Percentiles rank a stretch among this genome's conserved stretches.
phyloP scores from a whole-genome alignment of 2,329 filamentous ascomycete genomes.

The Aspergillus sp. region DNA sequence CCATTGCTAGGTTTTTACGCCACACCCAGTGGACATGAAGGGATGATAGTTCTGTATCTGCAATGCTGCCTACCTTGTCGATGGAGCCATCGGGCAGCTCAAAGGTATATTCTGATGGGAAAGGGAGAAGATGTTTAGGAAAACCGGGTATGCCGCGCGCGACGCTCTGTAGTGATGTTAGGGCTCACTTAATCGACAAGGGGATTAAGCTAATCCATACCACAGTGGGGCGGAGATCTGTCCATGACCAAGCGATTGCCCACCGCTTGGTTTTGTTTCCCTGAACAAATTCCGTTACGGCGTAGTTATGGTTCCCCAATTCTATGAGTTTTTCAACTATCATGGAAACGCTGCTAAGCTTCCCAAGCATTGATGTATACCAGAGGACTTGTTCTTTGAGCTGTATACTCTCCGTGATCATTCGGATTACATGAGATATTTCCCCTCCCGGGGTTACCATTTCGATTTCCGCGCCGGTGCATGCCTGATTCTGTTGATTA shows the following conservation, averaged over 20 bases:
- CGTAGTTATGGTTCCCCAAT: constrained; percentile 70
- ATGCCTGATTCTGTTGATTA: constrained; percentile 39
- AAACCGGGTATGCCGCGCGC: constrained; percentile 45
- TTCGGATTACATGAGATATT: constrained; percentile 67
- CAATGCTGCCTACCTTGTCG: constrained; percentile 33
- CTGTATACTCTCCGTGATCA: constrained; percentile 67
- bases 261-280: constrained; percentile 78
- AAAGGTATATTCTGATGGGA: constrained; percentile 53
- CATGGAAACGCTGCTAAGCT: constrained; percentile 66
- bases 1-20: constrained; percentile 54
- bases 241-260: constrained; percentile 87
- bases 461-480: constrained; percentile 75
- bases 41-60: constrained; percentile 51
- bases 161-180: constrained; percentile 23
- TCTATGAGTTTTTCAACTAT: constrained; percentile 61
- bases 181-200: neutral
- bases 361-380: constrained; percentile 92
- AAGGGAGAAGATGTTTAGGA: constrained; percentile 53
- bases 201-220: constrained; percentile 27
- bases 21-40: constrained; percentile 68
- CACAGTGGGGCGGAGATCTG: constrained; percentile 62
- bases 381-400: constrained; percentile 68
- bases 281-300: constrained; percentile 76
- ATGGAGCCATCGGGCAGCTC: constrained; percentile 28
- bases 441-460: constrained; percentile 86